Conservation (phyloP, 768 basidiomycete species). For the Mycena metata region DNA sequence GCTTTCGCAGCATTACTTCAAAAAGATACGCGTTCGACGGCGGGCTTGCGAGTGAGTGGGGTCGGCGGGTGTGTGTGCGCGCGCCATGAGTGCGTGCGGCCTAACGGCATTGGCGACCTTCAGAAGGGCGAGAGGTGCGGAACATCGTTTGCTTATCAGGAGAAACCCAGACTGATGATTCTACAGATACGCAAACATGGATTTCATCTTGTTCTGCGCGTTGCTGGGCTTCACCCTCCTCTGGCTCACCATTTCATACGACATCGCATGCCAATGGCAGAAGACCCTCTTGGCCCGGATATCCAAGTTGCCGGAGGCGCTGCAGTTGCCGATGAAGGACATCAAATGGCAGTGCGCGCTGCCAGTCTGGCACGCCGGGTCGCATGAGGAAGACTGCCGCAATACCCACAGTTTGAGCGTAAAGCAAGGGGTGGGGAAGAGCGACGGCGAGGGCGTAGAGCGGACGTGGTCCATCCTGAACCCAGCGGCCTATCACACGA, state of each 20-base stretch:
- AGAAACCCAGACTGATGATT: neutral
- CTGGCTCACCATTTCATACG: neutral
- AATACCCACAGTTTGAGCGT: neutral
- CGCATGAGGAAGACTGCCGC: neutral
- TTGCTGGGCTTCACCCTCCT: neutral
- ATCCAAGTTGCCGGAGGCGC: neutral
- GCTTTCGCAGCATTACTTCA: neutral
- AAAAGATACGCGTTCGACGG: neutral
- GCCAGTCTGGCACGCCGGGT: slow-evolving; percentile 1
- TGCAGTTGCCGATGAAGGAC: neutral
- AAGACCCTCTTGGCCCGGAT: neutral
- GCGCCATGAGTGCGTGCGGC: neutral
- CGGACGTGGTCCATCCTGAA: neutral
- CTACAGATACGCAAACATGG: neutral
- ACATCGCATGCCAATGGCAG: neutral
- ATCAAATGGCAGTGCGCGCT: neutral
- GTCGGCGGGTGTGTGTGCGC: slow-evolving; percentile 5
- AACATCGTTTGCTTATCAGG: neutral
- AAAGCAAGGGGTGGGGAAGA: neutral
- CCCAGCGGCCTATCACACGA: neutral
- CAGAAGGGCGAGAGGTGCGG: slow-evolving; percentile 2
- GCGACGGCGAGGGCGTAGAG: slow-evolving; percentile 11
- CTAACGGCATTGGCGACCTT: slow-evolving; percentile 2
- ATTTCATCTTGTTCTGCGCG: neutral
- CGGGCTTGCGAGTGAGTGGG: neutral